These are phyloP conservation scores for Ceratopteris richardii DNA, from an alignment of 75 land plant species.

Conservation along the genomic window DNA sequence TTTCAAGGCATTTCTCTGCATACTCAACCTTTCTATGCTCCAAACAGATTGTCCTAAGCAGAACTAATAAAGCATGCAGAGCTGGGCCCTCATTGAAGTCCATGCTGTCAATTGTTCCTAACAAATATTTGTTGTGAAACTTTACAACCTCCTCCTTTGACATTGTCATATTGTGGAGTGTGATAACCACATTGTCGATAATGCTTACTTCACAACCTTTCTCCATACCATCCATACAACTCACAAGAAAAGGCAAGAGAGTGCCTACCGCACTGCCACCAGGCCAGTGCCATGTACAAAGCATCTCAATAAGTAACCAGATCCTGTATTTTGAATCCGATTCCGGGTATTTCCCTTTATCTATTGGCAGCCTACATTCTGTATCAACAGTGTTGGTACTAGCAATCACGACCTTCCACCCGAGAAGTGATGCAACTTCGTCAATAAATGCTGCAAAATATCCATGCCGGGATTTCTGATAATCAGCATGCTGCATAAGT, in stretches of 20 bases:
- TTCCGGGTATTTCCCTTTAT: too few species aligned
- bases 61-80: conserved; percentile 51
- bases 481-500: neutral
- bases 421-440: conserved; percentile 45
- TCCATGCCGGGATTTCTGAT: conserved; percentile 41
- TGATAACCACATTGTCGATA: conserved; percentile 38
- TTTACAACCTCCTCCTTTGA: neutral
- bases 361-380: too few species aligned
- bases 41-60: conserved; percentile 26
- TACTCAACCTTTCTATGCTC: conserved; percentile 35
- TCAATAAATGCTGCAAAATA: conserved; percentile 49
- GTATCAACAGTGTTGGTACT: conserved; percentile 7
- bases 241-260: conserved; percentile 48
- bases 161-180: conserved; percentile 31
- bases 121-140: conserved; percentile 17
- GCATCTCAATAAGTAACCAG: conserved; percentile 80
- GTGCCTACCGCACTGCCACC: conserved; percentile 52
- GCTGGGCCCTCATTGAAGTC: conserved; percentile 47
- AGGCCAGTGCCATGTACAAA: conserved; percentile 91
- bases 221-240: conserved; percentile 26
- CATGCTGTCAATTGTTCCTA: conserved; percentile 20
- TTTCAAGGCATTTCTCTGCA: conserved; percentile 26
- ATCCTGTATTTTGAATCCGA: conserved; percentile 18
- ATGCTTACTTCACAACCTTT: conserved; percentile 16
- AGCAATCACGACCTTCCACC: conserved; percentile 39